These are phyloP conservation scores for Aurifilum marmelostoma DNA, from an alignment of 2,329 filamentous ascomycete species.

Conservation along the genomic window DNA sequence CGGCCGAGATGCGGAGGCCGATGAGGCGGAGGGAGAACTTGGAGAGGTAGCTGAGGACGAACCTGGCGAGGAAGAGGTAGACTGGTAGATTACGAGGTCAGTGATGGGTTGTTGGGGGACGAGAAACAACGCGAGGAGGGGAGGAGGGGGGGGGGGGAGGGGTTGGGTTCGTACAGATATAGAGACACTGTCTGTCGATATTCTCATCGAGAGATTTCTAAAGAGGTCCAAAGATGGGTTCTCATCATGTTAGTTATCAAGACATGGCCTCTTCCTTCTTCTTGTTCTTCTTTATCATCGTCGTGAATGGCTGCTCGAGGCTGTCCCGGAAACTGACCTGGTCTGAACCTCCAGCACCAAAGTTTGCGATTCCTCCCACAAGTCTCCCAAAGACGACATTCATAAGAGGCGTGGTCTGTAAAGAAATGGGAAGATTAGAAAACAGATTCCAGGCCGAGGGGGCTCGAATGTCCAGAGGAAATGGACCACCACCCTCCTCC, in stretches of 20 bases:
- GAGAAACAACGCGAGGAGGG: not conserved
- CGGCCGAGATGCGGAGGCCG: constrained; percentile 63
- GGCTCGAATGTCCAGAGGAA: no score
- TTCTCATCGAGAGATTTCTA: not conserved
- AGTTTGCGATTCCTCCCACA: constrained; percentile 49
- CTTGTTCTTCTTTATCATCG: no score
- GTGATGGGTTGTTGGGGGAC: not conserved
- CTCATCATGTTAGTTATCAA: not conserved
- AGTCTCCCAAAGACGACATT: constrained; percentile 62
- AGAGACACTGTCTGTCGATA: constrained; percentile 19
- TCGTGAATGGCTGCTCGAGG: no score
- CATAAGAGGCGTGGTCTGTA: constrained; percentile 58
- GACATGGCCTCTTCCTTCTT: not conserved
- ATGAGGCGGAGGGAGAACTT: constrained; percentile 65
- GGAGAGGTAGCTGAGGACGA: constrained; percentile 19
- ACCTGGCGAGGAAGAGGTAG: constrained; percentile 23
- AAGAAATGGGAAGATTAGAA: no score
- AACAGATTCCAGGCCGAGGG: no score
- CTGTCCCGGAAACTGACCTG: constrained; percentile 10
- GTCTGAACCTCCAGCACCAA: constrained; percentile 20
- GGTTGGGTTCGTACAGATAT: constrained; percentile 10
- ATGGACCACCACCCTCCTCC: no score
- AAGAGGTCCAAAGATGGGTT: no score
- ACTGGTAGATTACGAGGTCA: constrained; percentile 13
- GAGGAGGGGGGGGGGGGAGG: no score